A percentile compares a stretch with the other conserved stretches of the same genome.
Conservation (phyloP, 2,329 filamentous ascomycete genomes). For the Venturia aucupariae region DNA sequence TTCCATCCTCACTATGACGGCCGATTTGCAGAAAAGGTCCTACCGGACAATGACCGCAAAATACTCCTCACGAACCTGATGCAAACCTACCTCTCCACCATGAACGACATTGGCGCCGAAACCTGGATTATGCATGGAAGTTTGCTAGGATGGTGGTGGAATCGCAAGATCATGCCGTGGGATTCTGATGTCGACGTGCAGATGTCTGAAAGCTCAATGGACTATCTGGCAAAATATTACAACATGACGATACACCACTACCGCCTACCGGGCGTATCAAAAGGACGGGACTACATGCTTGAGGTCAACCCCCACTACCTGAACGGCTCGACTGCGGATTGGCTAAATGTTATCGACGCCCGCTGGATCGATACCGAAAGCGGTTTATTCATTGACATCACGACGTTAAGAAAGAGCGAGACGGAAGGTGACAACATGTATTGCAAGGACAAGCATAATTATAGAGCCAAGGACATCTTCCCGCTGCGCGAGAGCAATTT, state of each 20-base stretch:
- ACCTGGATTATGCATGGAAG: slow-evolving; percentile 58
- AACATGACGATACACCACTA: slow-evolving; percentile 52
- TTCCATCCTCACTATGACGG: slow-evolving; percentile 50
- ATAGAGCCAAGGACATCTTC: slow-evolving; percentile 45
- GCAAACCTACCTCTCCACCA: slow-evolving; percentile 47
- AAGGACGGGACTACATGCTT: slow-evolving; percentile 39
- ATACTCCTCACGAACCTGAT: slow-evolving; percentile 43
- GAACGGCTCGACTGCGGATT: slow-evolving; percentile 37
- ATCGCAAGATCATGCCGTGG: slow-evolving; percentile 51
- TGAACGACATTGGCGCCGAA: slow-evolving; percentile 46
- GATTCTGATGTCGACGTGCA: slow-evolving; percentile 53
- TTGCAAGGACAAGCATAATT: slow-evolving; percentile 50
- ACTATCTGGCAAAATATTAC: slow-evolving; percentile 49
- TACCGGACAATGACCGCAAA: slow-evolving; percentile 39
- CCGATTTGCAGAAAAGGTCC: slow-evolving; percentile 39
- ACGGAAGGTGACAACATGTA: slow-evolving; percentile 38
- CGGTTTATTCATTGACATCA: slow-evolving; percentile 54
- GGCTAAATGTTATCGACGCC: slow-evolving; percentile 48
- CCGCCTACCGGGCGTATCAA: slow-evolving; percentile 25
- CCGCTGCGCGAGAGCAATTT: slow-evolving; percentile 47
- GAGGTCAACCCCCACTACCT: slow-evolving; percentile 51
- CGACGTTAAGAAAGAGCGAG: slow-evolving; percentile 42
- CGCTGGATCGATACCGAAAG: slow-evolving; percentile 52
- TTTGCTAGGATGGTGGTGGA: slow-evolving; percentile 56
- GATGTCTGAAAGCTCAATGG: slow-evolving; percentile 45